Base-by-base conservation (phyloP, 768 basidiomycete species). In the Leucocoprinus sp. region DNA sequence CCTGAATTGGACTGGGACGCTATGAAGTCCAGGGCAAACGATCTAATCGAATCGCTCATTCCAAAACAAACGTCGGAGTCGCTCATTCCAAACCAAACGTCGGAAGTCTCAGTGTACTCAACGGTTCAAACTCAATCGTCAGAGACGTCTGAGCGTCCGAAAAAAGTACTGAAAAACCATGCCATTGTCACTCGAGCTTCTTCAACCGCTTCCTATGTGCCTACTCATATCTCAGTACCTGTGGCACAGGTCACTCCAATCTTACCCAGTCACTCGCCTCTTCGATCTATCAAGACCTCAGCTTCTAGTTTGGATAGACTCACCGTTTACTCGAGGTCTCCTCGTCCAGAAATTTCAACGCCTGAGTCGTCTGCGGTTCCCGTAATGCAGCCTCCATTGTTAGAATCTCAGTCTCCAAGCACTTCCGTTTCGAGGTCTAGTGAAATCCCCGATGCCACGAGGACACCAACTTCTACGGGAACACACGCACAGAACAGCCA, bases 1-100 rank as follows among this genome's bases (percentile, higher is more conserved):
- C 55, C 57, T 4, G 85, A 89, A 27, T 69, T 70, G 37, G 74
- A 88, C 52, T 91, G 85, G 86, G 64, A 60, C 0, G 42, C 46
- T n/a, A 50, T 65, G 24, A 59, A 66, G 41, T 22, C 46, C 35
- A 33, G 34, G 7, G 39, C 19, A 15, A 19, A 19, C 17, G 26
- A 42, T 11, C 17, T 33, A 22, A 38, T 42, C 22, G 18, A 28
- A 27, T 31, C 31, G 11, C 39, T 48, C 34, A 5, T 42, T 23
- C 28, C 33, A 26, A 19, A 38, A n/a, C 17, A 31, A 12, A 7
- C 14, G 9, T 14, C 12, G 11, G 17, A 37, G 9, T n/a, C 9
- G 18, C 27, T 15, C 8, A 38, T n/a, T n/a, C n/a, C n/a, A n/a
- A n/a, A n/a, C n/a, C n/a, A n/a, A n/a, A n/a, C n/a, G n/a, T n/a